phyloP scores from a whole-genome alignment of 352 stramenopile genomes.

The Pythium utonaiense region DNA sequence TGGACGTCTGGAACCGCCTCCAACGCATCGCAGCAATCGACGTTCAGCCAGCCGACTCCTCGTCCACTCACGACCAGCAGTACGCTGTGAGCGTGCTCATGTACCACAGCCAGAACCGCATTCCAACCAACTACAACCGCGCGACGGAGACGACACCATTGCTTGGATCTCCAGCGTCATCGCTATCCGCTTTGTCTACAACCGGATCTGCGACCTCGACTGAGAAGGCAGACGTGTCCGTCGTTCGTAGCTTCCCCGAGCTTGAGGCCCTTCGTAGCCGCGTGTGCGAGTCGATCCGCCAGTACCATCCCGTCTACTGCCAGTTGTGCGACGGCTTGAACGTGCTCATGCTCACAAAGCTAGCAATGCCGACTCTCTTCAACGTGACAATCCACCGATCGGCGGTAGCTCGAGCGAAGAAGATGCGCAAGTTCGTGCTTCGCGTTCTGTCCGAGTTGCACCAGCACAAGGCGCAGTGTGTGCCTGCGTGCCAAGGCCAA shows the following conservation, averaged over 20 bases:
- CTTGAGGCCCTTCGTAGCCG: constrained; percentile 41
- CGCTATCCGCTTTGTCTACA: too few relatives aligned
- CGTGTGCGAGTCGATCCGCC: constrained; percentile 32
- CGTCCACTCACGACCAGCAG: neutral
- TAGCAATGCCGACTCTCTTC: neutral
- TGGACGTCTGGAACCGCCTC: constrained; percentile 8
- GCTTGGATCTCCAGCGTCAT: neutral
- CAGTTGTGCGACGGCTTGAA: constrained; percentile 43
- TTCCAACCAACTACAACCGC: constrained; percentile 5
- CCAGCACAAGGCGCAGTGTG: constrained; percentile 3
- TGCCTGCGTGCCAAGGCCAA: constrained; percentile 1
- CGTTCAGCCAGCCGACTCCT: neutral
- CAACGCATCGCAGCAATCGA: constrained; percentile 6
- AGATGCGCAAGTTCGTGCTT: constrained; percentile 10
- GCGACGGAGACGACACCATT: neutral
- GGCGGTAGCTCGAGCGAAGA: constrained; percentile 2
- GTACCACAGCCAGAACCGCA: constrained; percentile 4
- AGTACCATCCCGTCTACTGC: constrained; percentile 37
- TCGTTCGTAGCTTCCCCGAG: constrained; percentile 48
- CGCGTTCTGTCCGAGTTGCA: constrained; percentile 3
- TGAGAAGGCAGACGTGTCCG: constrained; percentile 37
- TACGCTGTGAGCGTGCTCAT: constrained; percentile 6
- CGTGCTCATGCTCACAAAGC: constrained; percentile 1
- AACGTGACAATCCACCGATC: constrained; percentile 6
- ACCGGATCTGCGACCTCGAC: neutral